Base-by-base conservation (phyloP, 1,284 basidiomycete genomes). In the Sporisorium graminicola region DNA sequence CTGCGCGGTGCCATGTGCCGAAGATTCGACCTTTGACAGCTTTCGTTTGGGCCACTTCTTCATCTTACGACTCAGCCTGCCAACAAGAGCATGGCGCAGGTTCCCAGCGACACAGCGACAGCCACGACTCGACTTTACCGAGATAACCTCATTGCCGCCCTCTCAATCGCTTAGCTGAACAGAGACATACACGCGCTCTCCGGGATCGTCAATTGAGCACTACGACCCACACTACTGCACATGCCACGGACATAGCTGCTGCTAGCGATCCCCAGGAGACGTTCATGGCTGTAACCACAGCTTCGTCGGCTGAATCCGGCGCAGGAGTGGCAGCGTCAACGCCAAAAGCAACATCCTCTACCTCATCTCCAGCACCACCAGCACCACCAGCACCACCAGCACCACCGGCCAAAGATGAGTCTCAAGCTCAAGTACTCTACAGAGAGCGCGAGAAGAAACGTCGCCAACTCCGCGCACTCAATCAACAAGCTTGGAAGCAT, bases 381-480 rank as follows among this genome's bases (percentile, higher is more conserved):
- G n/a, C n/a, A n/a, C n/a, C n/a, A n/a, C n/a, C n/a, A n/a, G n/a
- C n/a, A n/a, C n/a, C n/a, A n/a, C n/a, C n/a, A n/a, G n/a, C n/a
- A n/a, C 29, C 67, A 49, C 37, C 53, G 3, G 35, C 37, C 51
- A 76, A 76, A 31, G 73, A 76, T 42, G 73, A 71, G 12, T 63
- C 63, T 2, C 64, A 66, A 18, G 60, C 67, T 4, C 46, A 65
- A 9, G 59, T 52, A 2, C 49, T 76, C 16, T 62, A 70, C 65
- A 63, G 53, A 12, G 80, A 83, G 60, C 64, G 81, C 16, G 81
- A 82, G 3, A 69, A 63, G 55, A 78, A 68, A 57, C 68, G 83
- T 3, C 64, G 59, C 14, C 52, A 55, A 16, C 73, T 85, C 6
- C 67, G 80, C 1, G 63, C 63, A 5, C 33, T 49, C 27, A 84